phyloP scores from a whole-genome alignment of 805 yeast genomes.

The Candida wancherniae region DNA sequence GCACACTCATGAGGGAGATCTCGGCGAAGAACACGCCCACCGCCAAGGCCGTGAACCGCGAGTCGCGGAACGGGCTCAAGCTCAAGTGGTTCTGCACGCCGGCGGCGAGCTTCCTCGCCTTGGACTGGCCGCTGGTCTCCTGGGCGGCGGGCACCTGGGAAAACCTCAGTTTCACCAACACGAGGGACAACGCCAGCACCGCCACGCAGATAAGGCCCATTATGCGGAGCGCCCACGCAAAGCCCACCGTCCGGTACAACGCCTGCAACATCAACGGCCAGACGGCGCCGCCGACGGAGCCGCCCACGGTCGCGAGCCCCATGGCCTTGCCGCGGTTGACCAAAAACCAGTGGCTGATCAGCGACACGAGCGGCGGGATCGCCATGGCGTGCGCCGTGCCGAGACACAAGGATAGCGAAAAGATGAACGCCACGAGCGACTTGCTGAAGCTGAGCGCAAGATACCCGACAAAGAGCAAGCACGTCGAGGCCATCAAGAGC shows the following conservation, averaged over 20 bases:
- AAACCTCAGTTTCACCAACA: slow-evolving; percentile 27
- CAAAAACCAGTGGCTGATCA: slow-evolving; percentile 63
- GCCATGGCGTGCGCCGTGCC: slow-evolving; percentile 60
- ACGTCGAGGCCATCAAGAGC: slow-evolving; percentile 29
- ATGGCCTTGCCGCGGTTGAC: slow-evolving; percentile 55
- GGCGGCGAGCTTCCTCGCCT: neutral
- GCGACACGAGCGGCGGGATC: slow-evolving; percentile 57
- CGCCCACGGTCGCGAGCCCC: slow-evolving; percentile 62
- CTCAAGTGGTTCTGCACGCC: slow-evolving; percentile 25
- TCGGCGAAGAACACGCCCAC: slow-evolving; percentile 44
- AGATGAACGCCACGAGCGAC: slow-evolving; percentile 54
- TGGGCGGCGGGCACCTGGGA: slow-evolving; percentile 1
- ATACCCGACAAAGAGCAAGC: slow-evolving; percentile 45
- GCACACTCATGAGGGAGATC: slow-evolving; percentile 41
- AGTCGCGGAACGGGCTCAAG: slow-evolving; percentile 38
- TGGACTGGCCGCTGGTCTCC: slow-evolving; percentile 1
- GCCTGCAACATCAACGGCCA: slow-evolving; percentile 51
- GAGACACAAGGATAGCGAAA: slow-evolving; percentile 46
- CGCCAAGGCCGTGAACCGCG: slow-evolving; percentile 38
- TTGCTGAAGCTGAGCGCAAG: slow-evolving; percentile 54
- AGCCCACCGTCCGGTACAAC: slow-evolving; percentile 47
- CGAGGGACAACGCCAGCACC: slow-evolving; percentile 22
- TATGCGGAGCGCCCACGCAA: slow-evolving; percentile 54
- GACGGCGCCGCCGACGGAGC: slow-evolving; percentile 61
- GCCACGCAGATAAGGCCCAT: slow-evolving; percentile 33